A percentile compares a stretch with the other conserved stretches of the same genome.
Evolutionary conservation across 2,329 filamentous ascomycete species (phyloP).

Genomic region (Hymenoscyphus repandus): DNA sequence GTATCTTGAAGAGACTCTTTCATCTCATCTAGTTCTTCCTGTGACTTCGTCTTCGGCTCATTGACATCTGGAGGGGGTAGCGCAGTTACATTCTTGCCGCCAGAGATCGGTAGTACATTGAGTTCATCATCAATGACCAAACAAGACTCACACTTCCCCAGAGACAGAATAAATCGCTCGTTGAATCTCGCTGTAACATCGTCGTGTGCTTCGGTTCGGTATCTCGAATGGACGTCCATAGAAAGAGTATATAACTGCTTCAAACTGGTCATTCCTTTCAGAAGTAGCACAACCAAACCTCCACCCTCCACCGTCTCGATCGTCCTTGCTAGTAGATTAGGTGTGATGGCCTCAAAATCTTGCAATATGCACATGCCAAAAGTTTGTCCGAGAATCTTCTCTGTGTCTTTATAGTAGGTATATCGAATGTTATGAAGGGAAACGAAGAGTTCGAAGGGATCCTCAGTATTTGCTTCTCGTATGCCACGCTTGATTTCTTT

Average conservation of each 20-base stretch:
- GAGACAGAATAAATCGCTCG: constrained; percentile 90
- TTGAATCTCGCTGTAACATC: constrained; percentile 97
- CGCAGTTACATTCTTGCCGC: constrained; percentile 81
- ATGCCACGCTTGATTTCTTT: constrained; percentile 95
- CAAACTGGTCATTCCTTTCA: constrained; percentile 95
- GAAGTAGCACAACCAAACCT: constrained; percentile 78
- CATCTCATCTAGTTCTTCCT: constrained; percentile 75
- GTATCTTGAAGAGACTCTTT: constrained; percentile 84
- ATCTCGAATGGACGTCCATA: constrained; percentile 97
- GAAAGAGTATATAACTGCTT: constrained; percentile 95
- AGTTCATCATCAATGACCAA: constrained; percentile 96
- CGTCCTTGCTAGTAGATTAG: constrained; percentile 90
- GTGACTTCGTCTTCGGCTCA: constrained; percentile 63
- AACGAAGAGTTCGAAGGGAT: constrained; percentile 96
- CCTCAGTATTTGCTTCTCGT: constrained; percentile 84
- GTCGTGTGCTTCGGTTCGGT: constrained; percentile 90
- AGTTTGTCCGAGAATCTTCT: constrained; percentile 96
- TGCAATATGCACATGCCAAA: constrained; percentile 98
- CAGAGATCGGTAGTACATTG: constrained; percentile 94
- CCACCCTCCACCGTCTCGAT: constrained; percentile 98
- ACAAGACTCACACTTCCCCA: constrained; percentile 92
- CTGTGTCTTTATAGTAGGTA: constrained; percentile 99
- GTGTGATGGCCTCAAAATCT: constrained; percentile 95
- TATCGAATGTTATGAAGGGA: constrained; percentile 96
- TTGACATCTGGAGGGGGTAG: constrained; percentile 73